These are phyloP conservation scores for Curvularia eragrostidis DNA, from an alignment of 2,329 filamentous ascomycete genomes.

Conservation along the genomic window DNA sequence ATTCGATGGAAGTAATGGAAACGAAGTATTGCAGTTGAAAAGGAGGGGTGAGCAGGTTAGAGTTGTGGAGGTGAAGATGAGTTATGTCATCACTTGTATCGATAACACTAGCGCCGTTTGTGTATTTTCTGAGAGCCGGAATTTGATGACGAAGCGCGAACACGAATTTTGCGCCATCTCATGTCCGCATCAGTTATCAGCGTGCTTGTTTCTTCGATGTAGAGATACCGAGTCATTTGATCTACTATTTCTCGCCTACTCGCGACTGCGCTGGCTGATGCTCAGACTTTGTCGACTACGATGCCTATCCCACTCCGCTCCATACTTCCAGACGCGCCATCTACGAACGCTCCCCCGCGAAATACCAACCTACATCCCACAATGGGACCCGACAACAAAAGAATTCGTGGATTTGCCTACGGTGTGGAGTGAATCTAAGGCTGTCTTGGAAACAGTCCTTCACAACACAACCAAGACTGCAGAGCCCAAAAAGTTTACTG, in stretches of 20 bases:
- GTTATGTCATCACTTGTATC: conserved; percentile 2
- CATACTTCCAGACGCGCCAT: conserved; percentile 25
- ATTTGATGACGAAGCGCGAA: background rate
- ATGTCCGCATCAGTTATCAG: background rate
- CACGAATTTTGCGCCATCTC: background rate
- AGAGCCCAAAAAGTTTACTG: conserved; percentile 20
- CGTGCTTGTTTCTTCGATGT: background rate
- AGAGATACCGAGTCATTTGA: background rate
- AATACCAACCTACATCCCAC: conserved; percentile 30
- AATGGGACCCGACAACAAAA: conserved; percentile 40
- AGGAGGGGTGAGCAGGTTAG: background rate
- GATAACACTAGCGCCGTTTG: conserved; percentile 12
- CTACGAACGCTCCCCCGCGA: conserved; percentile 34
- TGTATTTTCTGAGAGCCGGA: background rate
- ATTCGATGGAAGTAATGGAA: background rate
- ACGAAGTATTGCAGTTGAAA: background rate
- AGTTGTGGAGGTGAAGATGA: too few relatives aligned
- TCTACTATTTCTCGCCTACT: background rate
- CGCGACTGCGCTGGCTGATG: conserved; percentile 28
- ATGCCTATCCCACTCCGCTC: conserved; percentile 31
- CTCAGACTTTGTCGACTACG: conserved; percentile 30
- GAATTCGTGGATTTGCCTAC: conserved; percentile 2
- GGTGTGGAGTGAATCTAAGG: conserved; percentile 1
- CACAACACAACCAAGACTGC: conserved; percentile 4
- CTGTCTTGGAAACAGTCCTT: background rate